Evolutionary conservation across 2,329 filamentous ascomycete species (phyloP).

Genomic region (Paecilomyces sp.): DNA sequence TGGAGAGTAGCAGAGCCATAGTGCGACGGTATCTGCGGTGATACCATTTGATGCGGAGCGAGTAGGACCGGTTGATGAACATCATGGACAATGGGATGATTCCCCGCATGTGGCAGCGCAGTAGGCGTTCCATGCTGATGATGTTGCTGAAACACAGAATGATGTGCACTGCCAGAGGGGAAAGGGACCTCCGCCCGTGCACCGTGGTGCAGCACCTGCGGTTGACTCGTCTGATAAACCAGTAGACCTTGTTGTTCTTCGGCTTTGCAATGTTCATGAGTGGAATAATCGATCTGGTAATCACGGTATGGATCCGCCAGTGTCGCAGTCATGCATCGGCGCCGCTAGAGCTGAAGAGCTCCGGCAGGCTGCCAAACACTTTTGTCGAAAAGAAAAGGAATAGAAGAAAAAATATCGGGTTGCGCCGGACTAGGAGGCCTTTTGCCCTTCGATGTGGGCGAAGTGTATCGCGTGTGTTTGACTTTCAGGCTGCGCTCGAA

Average conservation of each 20-base stretch:
- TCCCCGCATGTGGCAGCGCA: conserved; percentile 22
- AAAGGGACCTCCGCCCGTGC: conserved; percentile 26
- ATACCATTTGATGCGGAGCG: conserved; percentile 25
- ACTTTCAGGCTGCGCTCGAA: not conserved
- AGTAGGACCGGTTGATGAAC: conserved; percentile 25
- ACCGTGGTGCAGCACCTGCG: conserved; percentile 28
- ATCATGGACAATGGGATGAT: conserved; percentile 22
- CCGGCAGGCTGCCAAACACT: conserved; percentile 48
- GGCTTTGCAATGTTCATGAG: conserved; percentile 59
- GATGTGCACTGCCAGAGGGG: conserved; percentile 23
- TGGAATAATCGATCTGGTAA: conserved; percentile 69
- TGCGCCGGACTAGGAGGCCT: not conserved
- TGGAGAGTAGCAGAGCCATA: conserved; percentile 26
- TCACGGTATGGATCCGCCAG: conserved; percentile 70
- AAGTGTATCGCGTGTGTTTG: not conserved
- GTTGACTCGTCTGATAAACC: conserved; percentile 50
- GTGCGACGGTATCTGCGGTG: conserved; percentile 27
- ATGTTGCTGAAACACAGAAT: conserved; percentile 31
- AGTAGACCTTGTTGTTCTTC: conserved; percentile 59
- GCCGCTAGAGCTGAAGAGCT: conserved; percentile 67
- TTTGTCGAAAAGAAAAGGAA: conserved; percentile 4
- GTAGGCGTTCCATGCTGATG: conserved; percentile 36
- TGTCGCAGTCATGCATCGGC: conserved; percentile 65
- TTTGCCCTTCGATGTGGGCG: not conserved
- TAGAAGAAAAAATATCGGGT: not conserved